Percentiles rank a stretch among this genome's conserved stretches.
These are phyloP conservation scores for Entoloma clypeatum DNA, from an alignment of 1,284 basidiomycete genomes.

Conservation along the genomic window DNA sequence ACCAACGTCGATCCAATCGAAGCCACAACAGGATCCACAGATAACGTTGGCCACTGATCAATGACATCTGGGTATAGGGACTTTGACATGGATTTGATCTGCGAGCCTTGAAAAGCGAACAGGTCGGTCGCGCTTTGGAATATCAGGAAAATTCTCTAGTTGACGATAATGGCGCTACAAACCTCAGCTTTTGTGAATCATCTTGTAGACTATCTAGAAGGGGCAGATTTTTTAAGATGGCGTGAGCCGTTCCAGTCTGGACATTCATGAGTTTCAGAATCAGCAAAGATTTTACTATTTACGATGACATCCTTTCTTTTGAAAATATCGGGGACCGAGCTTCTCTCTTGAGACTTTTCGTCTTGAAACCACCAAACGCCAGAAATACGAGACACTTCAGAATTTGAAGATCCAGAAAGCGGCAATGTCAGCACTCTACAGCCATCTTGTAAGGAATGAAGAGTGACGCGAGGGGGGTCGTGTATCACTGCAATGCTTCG, in stretches of 20 bases:
- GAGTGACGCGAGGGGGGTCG: constrained; percentile 59
- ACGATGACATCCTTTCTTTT: constrained; percentile 63
- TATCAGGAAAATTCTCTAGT: constrained; percentile 14
- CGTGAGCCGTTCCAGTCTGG: constrained; percentile 74
- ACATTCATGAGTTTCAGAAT: constrained; percentile 10
- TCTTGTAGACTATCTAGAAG: constrained; percentile 67
- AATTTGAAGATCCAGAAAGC: constrained; percentile 24
- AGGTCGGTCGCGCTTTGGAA: constrained; percentile 60
- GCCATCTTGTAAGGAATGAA: constrained; percentile 77
- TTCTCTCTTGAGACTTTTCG: constrained; percentile 36
- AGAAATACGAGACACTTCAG: constrained; percentile 32
- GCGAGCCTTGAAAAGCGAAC: constrained; percentile 71
- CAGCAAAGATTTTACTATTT: constrained; percentile 23
- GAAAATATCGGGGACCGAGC: constrained; percentile 70
- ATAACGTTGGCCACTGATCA: constrained; percentile 63
- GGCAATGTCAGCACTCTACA: constrained; percentile 45
- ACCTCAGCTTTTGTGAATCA: constrained; percentile 62
- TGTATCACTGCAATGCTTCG: constrained; percentile 71
- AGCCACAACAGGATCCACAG: constrained; percentile 49
- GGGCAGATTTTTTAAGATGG: constrained; percentile 63
- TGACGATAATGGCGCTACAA: constrained; percentile 19
- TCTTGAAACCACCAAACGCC: constrained; percentile 71
- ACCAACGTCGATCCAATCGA: constrained; percentile 48
- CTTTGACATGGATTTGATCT: constrained; percentile 43
- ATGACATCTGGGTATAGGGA: constrained; percentile 53